These are phyloP conservation scores for Russula earlei DNA, from an alignment of 768 basidiomycete genomes.

Conservation along the genomic window DNA sequence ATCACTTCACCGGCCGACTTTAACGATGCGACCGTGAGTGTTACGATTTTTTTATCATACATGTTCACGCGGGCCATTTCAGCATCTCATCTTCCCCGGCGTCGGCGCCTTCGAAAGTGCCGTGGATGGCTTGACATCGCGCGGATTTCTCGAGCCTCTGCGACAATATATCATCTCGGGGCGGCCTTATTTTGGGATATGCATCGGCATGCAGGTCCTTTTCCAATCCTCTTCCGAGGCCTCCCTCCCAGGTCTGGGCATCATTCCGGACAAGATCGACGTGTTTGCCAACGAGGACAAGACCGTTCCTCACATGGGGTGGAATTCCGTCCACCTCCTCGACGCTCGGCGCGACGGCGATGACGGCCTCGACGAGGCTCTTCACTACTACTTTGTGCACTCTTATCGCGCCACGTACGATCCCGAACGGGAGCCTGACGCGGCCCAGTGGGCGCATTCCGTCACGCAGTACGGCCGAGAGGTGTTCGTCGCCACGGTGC, in stretches of 20 bases:
- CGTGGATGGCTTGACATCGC: conserved; percentile 59
- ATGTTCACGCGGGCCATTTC: conserved; percentile 15
- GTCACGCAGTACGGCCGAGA: conserved; percentile 93
- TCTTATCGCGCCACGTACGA: conserved; percentile 82
- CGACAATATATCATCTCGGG: conserved; percentile 77
- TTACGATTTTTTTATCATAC: conserved; percentile 10
- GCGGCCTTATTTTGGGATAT: conserved; percentile 93
- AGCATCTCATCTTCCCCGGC: conserved; percentile 96
- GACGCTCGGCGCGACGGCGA: conserved; percentile 34
- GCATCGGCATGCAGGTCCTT: conserved; percentile 96
- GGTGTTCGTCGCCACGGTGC: conserved; percentile 78
- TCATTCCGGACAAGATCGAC: conserved; percentile 76
- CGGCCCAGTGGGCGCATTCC: conserved; percentile 71
- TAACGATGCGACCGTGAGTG: conserved; percentile 77
- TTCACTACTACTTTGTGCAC: conserved; percentile 95
- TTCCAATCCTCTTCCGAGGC: conserved; percentile 80
- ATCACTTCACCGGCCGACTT: conserved; percentile 76
- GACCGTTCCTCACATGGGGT: conserved; percentile 96
- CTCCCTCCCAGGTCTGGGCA: conserved; percentile 56
- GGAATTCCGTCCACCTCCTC: conserved; percentile 71
- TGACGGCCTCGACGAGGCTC: conserved; percentile 41
- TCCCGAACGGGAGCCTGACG: conserved; percentile 40
- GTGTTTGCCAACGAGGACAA: conserved; percentile 65
- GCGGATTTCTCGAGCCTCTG: conserved; percentile 74
- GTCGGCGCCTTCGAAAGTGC: conserved; percentile 92